A percentile compares a stretch with the other conserved stretches of the same genome.
Conservation (phyloP, 2,329 filamentous ascomycete species). For the Aspergillus versicolor region DNA sequence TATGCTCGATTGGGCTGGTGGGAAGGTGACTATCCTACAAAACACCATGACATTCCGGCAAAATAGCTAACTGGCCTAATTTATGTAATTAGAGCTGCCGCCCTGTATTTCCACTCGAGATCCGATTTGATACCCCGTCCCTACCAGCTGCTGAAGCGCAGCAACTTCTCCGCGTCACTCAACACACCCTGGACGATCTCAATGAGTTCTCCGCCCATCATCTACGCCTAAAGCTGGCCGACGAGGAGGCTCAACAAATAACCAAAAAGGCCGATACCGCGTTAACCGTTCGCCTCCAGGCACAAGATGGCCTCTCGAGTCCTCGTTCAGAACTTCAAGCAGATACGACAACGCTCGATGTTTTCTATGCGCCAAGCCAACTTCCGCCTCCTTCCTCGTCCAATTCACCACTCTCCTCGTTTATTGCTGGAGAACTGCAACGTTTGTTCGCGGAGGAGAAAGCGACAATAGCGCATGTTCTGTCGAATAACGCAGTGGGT, state of each 20-base stretch:
- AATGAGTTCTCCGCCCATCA: slow-evolving; percentile 86
- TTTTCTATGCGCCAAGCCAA: slow-evolving; percentile 72
- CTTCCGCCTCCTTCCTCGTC: slow-evolving; percentile 66
- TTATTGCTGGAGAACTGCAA: slow-evolving; percentile 75
- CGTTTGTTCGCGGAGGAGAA: slow-evolving; percentile 84
- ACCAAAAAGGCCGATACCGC: slow-evolving; percentile 50
- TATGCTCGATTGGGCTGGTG: slow-evolving; percentile 91
- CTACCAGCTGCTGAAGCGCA: slow-evolving; percentile 68
- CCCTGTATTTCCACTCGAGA: slow-evolving; percentile 81
- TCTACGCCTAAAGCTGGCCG: slow-evolving; percentile 66
- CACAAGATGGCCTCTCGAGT: slow-evolving; percentile 46
- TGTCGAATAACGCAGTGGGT: slow-evolving; percentile 52
- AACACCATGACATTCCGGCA: background rate
- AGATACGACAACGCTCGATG: slow-evolving; percentile 69
- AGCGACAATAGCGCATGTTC: slow-evolving; percentile 73
- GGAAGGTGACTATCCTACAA: slow-evolving; percentile 60
- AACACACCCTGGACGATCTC: slow-evolving; percentile 80
- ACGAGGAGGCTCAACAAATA: slow-evolving; percentile 23
- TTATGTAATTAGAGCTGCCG: slow-evolving; percentile 67
- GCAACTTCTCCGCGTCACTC: slow-evolving; percentile 74
- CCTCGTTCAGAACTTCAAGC: slow-evolving; percentile 65
- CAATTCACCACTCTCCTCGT: slow-evolving; percentile 71
- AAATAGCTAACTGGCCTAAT: background rate
- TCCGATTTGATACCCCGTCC: slow-evolving; percentile 70
- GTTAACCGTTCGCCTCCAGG: slow-evolving; percentile 68